phyloP scores from a whole-genome alignment of 2,329 filamentous ascomycete species.

The Graphilbum sp. region DNA sequence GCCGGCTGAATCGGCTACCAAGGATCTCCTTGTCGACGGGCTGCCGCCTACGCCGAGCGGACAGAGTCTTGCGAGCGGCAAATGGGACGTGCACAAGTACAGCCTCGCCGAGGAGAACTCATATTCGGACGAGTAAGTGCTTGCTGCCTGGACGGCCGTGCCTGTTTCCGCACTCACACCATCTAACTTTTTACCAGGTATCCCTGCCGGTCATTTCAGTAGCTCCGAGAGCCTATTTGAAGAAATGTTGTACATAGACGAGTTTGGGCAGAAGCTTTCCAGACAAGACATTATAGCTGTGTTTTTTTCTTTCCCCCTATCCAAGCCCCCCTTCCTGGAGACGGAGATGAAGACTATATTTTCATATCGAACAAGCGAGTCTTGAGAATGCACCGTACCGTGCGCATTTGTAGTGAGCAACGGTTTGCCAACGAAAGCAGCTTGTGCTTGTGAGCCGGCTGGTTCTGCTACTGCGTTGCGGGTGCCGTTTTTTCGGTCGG shows the following conservation, averaged over 20 bases:
- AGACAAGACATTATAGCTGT: too few relatives aligned
- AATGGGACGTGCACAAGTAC: conserved; percentile 55
- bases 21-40: conserved; percentile 55
- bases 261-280: neutral
- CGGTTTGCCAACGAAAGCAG: too few relatives aligned
- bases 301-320: too few relatives aligned
- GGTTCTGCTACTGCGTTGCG: too few relatives aligned
- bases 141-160: neutral
- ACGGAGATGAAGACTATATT: too few relatives aligned
- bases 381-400: too few relatives aligned
- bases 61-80: conserved; percentile 33
- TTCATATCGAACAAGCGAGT: too few relatives aligned
- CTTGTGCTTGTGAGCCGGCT: too few relatives aligned
- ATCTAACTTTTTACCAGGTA: conserved; percentile 25
- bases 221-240: conserved; percentile 9
- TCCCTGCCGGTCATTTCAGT: conserved; percentile 47
- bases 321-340: too few relatives aligned
- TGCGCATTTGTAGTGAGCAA: too few relatives aligned
- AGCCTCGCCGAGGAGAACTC: conserved; percentile 46
- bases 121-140: conserved; percentile 54
- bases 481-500: neutral
- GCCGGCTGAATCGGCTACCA: conserved; percentile 20
- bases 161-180: neutral
- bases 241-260: conserved; percentile 14
- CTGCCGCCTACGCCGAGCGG: conserved; percentile 76